A percentile compares a stretch with the other conserved stretches of the same genome.
Conservation (phyloP, 2,329 filamentous ascomycete genomes). For the Bipolaris zeicola region DNA sequence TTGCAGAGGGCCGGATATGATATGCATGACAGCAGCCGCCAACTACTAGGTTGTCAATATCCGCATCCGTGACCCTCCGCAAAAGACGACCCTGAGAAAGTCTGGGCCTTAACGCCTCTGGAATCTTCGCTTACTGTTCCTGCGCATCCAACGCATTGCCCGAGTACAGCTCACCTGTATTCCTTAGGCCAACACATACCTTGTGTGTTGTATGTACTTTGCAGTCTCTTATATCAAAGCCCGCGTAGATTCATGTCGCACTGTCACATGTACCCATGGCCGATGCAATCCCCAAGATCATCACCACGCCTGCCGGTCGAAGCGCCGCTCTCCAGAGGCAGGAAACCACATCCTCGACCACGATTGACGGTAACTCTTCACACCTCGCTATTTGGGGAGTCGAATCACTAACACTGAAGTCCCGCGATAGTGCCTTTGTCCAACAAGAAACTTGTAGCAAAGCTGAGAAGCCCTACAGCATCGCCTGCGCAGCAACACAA, state of each 20-base stretch:
- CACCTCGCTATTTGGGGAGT: neutral
- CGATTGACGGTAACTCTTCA: slow-evolving; percentile 34
- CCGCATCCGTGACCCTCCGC: slow-evolving; percentile 26
- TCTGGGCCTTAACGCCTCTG: neutral
- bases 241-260: slow-evolving; percentile 22
- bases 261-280: slow-evolving; percentile 37
- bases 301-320: slow-evolving; percentile 44
- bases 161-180: neutral
- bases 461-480: slow-evolving; percentile 34
- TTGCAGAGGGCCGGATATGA: slow-evolving; percentile 9
- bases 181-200: neutral
- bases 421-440: slow-evolving; percentile 26
- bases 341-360: slow-evolving; percentile 28
- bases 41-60: slow-evolving; percentile 14
- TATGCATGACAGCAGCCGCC: slow-evolving; percentile 10
- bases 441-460: slow-evolving; percentile 37
- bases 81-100: slow-evolving; percentile 6
- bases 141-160: neutral
- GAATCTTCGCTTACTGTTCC: neutral
- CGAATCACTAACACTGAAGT: slow-evolving; percentile 21
- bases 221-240: neutral
- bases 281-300: slow-evolving; percentile 51
- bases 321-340: slow-evolving; percentile 40
- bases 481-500: slow-evolving; percentile 23
- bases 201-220: neutral